These are phyloP conservation scores for Talaromyces ruber DNA, from an alignment of 495 filamentous ascomycete species.

Conservation along the genomic window DNA sequence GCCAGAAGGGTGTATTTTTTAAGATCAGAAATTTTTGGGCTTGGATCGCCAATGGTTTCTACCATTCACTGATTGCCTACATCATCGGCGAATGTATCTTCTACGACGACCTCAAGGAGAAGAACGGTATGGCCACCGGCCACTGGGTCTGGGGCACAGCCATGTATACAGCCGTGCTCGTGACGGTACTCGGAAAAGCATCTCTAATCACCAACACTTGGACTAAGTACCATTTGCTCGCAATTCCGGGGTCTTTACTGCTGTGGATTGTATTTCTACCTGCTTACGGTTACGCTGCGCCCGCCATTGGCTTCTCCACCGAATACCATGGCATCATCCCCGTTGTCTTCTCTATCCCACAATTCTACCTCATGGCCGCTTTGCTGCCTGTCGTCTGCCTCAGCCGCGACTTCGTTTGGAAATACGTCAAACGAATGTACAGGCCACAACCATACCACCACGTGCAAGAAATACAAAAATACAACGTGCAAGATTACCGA, in stretches of 20 bases:
- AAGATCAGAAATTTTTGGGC: slow-evolving; percentile 81
- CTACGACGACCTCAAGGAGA: slow-evolving; percentile 63
- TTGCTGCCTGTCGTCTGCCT: slow-evolving; percentile 77
- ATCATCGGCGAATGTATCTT: slow-evolving; percentile 75
- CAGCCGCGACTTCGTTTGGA: slow-evolving; percentile 77
- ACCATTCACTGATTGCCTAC: slow-evolving; percentile 91
- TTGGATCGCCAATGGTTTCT: slow-evolving; percentile 91
- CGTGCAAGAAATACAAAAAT: slow-evolving; percentile 99
- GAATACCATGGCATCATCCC: slow-evolving; percentile 84
- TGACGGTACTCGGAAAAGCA: slow-evolving; percentile 91
- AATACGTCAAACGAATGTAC: slow-evolving; percentile 92
- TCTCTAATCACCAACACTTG: slow-evolving; percentile 93
- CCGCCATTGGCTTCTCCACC: slow-evolving; percentile 69
- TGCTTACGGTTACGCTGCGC: slow-evolving; percentile 83
- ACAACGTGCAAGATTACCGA: slow-evolving; percentile 98
- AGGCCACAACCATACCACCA: slow-evolving; percentile 94
- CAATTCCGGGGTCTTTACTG: slow-evolving; percentile 87
- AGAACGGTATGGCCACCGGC: slow-evolving; percentile 69
- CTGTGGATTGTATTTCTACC: slow-evolving; percentile 90
- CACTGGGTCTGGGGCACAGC: slow-evolving; percentile 98
- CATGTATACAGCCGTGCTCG: slow-evolving; percentile 83
- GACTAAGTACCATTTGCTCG: slow-evolving; percentile 96
- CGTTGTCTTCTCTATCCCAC: slow-evolving; percentile 66
- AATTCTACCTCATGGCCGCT: slow-evolving; percentile 84
- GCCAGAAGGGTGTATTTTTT: slow-evolving; percentile 90